Conservation (phyloP, 225 moss, liverwort and hornwort genomes). For the Physcomitrellopsis africana region DNA sequence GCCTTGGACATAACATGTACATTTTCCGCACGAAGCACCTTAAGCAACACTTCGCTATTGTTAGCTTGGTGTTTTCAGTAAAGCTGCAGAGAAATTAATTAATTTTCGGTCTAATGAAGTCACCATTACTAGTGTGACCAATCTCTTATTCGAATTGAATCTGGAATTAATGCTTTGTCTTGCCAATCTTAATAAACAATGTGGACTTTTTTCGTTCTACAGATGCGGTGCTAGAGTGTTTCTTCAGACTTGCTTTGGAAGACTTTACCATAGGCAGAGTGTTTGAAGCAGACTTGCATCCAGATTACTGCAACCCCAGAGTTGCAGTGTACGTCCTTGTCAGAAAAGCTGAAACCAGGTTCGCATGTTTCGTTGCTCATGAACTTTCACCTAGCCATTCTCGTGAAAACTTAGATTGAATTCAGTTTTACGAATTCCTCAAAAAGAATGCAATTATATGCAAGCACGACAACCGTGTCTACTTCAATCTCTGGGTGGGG, state of each 20-base stretch:
- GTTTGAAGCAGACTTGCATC: slow-evolving; percentile 76
- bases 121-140: too few relatives aligned
- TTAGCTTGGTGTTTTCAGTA: too few relatives aligned
- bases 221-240: slow-evolving; percentile 91
- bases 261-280: slow-evolving; percentile 78
- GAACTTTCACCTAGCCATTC: not conserved
- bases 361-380: not conserved
- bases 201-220: slow-evolving; percentile 21
- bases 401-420: not conserved
- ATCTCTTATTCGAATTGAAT: not conserved
- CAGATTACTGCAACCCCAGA: slow-evolving; percentile 72
- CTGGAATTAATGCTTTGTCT: not conserved
- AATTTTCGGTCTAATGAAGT: too few relatives aligned
- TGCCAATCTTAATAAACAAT: not conserved
- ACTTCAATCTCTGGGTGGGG: not conserved
- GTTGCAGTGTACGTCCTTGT: slow-evolving; percentile 77
- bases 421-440: not conserved
- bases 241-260: slow-evolving; percentile 72
- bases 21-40: too few relatives aligned
- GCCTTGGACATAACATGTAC: not conserved
- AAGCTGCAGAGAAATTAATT: too few relatives aligned
- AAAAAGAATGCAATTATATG: not conserved
- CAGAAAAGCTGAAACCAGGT: slow-evolving; percentile 53
- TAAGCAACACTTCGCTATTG: too few relatives aligned
- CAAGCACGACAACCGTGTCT: not conserved